Evolutionary conservation across 805 yeast genomes (phyloP), one percentile per base, ranked within the genome.

Genomic region (Pichia scutulata): DNA sequence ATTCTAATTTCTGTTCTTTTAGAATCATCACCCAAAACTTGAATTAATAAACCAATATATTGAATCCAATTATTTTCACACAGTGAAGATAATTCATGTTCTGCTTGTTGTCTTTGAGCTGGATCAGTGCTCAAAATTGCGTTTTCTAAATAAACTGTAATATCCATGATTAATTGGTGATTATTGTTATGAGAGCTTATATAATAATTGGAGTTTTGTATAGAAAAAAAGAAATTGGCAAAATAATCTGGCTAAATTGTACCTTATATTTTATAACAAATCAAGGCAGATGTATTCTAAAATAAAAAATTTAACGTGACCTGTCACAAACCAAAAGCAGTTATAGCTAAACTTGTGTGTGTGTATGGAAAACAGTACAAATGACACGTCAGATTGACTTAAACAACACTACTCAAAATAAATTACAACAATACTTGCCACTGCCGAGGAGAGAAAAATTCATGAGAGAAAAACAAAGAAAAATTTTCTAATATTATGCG

Each of bases 1-100:
- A 89, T 87, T 62, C 98, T 78, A 44, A 89, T 93, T 69, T 92
- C 97, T 7, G 83, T 70, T 59, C 77, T 79, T 50, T 78, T 78
- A 8, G 70, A 63, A 42, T 79, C 84, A 62, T 83, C 81, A 23
- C 82, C 84, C 54, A 93, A 73, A 23, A 85, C 86, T 55, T 80
- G 79, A 39, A 87, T 80, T 65, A 90, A 77, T 59, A 81, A 71
- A 41, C 79, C 78, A 60, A 89, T 70, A 65, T 83, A 92, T 59
- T 81, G 82, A 42, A 80, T 82, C 72, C 87, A 92, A 68, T 87
- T 84, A 54, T 81, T 85, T 57, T 77, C 74, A 16, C 95, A 86
- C 23, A 88, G 78, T 46, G 77, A 76, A 57, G 75, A 74, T 60
- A 92, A 77, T 67, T 87, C 86, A 41, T 78, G 73, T 68, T 89